Evolutionary conservation across 1,284 basidiomycete genomes (phyloP).

Genomic region (Trametes polyzona): DNA sequence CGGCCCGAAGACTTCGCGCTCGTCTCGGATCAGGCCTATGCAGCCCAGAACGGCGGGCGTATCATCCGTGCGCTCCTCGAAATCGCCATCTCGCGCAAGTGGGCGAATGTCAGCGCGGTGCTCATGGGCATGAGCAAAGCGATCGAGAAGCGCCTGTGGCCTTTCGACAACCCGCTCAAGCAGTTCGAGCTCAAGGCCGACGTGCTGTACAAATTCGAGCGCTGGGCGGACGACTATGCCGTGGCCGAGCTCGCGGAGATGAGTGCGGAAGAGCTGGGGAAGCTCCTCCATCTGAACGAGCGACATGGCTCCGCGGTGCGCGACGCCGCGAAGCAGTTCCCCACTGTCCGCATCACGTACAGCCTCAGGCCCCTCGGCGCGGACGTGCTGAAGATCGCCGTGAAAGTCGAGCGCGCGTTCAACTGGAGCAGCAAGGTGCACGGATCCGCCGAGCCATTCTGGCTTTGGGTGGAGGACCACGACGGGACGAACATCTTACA

Average conservation of each 20-base stretch:
- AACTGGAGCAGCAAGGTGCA: conserved; percentile 86
- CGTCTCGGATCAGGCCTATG: conserved; percentile 94
- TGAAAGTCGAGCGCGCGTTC: conserved; percentile 73
- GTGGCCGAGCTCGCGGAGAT: conserved; percentile 80
- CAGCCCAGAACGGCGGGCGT: conserved; percentile 92
- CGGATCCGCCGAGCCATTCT: conserved; percentile 85
- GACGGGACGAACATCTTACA: conserved; percentile 85
- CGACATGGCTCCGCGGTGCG: conserved; percentile 82
- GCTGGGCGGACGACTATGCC: conserved; percentile 86
- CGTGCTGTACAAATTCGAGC: conserved; percentile 79
- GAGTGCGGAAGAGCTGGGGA: conserved; percentile 77
- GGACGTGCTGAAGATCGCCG: conserved; percentile 82
- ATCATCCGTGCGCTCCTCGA: conserved; percentile 94
- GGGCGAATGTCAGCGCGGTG: conserved; percentile 82
- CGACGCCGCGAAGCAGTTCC: conserved; percentile 87
- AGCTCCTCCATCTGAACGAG: conserved; percentile 88
- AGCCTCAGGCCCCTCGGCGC: conserved; percentile 81
- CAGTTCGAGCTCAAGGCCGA: conserved; percentile 83
- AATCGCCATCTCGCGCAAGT: conserved; percentile 91
- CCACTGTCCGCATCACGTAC: conserved; percentile 71
- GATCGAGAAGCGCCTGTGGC: conserved; percentile 93
- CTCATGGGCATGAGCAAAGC: conserved; percentile 95
- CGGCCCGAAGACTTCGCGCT: conserved; percentile 94
- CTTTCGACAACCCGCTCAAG: conserved; percentile 90
- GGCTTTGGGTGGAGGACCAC: conserved; percentile 94